Evolutionary conservation across 495 filamentous ascomycete genomes (phyloP).

Genomic region (Penicillium bialowiezense): DNA sequence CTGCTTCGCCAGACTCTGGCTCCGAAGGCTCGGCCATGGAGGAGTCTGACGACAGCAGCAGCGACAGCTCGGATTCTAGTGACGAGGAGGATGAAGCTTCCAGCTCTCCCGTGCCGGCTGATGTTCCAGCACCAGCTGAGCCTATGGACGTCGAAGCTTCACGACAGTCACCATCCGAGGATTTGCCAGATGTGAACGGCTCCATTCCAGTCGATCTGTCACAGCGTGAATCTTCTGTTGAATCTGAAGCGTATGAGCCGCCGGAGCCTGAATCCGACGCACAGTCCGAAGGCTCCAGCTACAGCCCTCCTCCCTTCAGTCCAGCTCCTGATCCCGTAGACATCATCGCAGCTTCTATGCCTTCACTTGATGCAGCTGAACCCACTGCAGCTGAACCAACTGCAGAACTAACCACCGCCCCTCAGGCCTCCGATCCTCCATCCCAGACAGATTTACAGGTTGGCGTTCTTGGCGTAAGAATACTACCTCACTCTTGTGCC

Average conservation of each 20-base stretch:
- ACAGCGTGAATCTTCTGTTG: slow-evolving; percentile 30
- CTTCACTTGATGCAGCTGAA: slow-evolving; percentile 19
- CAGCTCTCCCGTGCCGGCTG: neutral
- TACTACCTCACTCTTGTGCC: slow-evolving; percentile 12
- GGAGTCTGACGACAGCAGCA: slow-evolving; percentile 33
- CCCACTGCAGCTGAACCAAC: slow-evolving; percentile 23
- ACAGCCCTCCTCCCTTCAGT: slow-evolving; percentile 40
- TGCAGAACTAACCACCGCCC: slow-evolving; percentile 30
- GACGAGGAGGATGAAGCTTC: slow-evolving; percentile 16
- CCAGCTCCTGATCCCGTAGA: slow-evolving; percentile 28
- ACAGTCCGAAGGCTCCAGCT: slow-evolving; percentile 29
- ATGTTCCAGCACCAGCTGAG: neutral
- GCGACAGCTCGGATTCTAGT: slow-evolving; percentile 16
- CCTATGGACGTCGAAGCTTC: neutral
- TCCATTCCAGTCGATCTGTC: no score
- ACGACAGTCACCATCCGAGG: neutral
- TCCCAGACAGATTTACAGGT: slow-evolving; percentile 22
- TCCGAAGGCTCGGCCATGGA: slow-evolving; percentile 42
- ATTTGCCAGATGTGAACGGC: no score
- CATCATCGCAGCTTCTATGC: slow-evolving; percentile 9
- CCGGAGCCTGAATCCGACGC: slow-evolving; percentile 45
- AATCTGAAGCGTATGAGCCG: slow-evolving; percentile 57
- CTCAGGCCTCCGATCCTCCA: slow-evolving; percentile 25
- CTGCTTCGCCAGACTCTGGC: slow-evolving; percentile 25
- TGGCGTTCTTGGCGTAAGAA: slow-evolving; percentile 39